Conservation (phyloP, 1,284 basidiomycete genomes). For the Afroboletus lepidellus region DNA sequence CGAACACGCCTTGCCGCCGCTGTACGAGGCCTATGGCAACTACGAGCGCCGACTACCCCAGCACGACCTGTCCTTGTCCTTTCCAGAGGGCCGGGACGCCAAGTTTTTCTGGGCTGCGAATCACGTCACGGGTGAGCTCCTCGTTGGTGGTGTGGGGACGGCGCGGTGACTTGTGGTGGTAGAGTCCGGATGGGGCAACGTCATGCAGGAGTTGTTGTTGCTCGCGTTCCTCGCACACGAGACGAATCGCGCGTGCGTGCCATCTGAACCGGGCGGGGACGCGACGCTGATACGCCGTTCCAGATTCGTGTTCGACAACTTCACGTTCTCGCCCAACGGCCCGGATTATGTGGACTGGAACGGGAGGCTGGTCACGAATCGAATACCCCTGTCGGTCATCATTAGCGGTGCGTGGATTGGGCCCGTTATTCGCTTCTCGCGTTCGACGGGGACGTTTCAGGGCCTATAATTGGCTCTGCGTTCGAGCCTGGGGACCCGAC, state of each 20-base stretch:
- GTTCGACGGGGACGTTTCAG: constrained; percentile 18
- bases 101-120: constrained; percentile 51
- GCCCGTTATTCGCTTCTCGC: not conserved
- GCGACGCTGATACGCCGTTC: not conserved
- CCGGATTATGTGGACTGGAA: constrained; percentile 37
- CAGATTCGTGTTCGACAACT: constrained; percentile 45
- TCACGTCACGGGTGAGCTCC: constrained; percentile 42
- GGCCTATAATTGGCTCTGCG: constrained; percentile 39
- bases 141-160: not conserved
- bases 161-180: not conserved
- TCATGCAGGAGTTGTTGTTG: constrained; percentile 53
- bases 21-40: constrained; percentile 45
- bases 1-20: constrained; percentile 38
- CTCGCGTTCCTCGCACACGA: constrained; percentile 49
- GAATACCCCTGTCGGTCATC: constrained; percentile 44
- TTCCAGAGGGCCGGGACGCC: constrained; percentile 42
- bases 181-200: constrained; percentile 60
- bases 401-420: constrained; percentile 34
- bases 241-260: constrained; percentile 46
- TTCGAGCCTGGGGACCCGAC: constrained; percentile 27
- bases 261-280: not conserved
- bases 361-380: constrained; percentile 41
- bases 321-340: constrained; percentile 36
- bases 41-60: constrained; percentile 48
- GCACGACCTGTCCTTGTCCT: constrained; percentile 40